Evolutionary conservation across 371 early-diverging fungal species (phyloP).

Genomic region (Mortierella sp.): DNA sequence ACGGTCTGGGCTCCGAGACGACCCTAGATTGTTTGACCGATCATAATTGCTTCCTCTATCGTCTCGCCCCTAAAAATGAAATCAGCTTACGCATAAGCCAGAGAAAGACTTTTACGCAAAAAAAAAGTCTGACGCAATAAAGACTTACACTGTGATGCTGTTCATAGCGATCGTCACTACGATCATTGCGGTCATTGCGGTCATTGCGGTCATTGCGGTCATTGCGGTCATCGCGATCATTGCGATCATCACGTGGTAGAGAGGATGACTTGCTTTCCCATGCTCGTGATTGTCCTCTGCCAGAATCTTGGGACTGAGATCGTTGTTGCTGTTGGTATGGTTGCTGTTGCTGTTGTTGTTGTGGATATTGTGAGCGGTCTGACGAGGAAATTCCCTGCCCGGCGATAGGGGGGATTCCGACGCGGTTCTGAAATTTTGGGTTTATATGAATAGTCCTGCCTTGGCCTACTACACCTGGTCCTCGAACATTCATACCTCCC

Average conservation of each 20-base stretch:
- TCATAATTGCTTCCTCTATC: conserved; percentile 6
- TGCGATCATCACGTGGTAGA: conserved; percentile 6
- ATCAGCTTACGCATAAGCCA: not conserved
- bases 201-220: conserved; percentile 8
- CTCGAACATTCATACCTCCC: conserved; percentile 18
- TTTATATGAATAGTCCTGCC: conserved; percentile 53
- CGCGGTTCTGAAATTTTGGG: conserved; percentile 48
- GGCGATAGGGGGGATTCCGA: conserved; percentile 15
- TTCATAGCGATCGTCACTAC: conserved; percentile 7
- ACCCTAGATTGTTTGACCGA: not conserved
- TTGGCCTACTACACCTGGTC: conserved; percentile 16
- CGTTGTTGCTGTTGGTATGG: conserved; percentile 10
- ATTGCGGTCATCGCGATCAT: conserved; percentile 8
- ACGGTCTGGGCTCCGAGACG: conserved; percentile 1
- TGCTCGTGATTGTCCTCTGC: not conserved
- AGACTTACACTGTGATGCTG: conserved; percentile 14
- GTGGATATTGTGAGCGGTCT: conserved; percentile 5
- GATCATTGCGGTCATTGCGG: conserved; percentile 7
- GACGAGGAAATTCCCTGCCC: not conserved
- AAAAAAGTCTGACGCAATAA: not conserved
- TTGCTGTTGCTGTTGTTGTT: conserved; percentile 12
- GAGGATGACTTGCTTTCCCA: conserved; percentile 9
- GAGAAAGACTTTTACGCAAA: not conserved
- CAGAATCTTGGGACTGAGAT: conserved; percentile 5
- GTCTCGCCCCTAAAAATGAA: conserved; percentile 9